phyloP scores from a whole-genome alignment of 805 yeast genomes.

The Tetrapisispora iriomotensis region DNA sequence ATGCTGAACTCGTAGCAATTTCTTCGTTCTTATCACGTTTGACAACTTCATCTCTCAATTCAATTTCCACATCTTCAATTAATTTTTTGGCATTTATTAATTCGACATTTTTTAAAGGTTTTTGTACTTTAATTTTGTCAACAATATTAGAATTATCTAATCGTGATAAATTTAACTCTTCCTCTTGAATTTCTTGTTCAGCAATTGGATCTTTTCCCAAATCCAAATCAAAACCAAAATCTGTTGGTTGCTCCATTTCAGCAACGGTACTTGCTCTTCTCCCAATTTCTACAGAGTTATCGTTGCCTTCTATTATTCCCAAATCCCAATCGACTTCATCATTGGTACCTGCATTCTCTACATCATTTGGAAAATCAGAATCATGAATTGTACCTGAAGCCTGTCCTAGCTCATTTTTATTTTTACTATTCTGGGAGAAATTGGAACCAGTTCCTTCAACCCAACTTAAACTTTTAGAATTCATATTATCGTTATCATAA shows the following conservation, averaged over 20 bases:
- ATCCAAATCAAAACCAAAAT: slow-evolving; percentile 46
- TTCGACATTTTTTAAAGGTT: slow-evolving; percentile 8
- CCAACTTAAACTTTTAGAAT: slow-evolving; percentile 8
- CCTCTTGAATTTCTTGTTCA: slow-evolving; percentile 16
- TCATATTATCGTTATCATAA: slow-evolving; percentile 4
- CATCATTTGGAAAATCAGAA: slow-evolving; percentile 22
- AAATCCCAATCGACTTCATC: slow-evolving; percentile 23
- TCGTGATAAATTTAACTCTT: background rate
- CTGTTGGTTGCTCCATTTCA: slow-evolving; percentile 26
- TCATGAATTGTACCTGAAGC: background rate
- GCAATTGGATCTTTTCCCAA: slow-evolving; percentile 30
- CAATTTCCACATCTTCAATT: slow-evolving; percentile 14
- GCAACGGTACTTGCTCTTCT: slow-evolving; percentile 36
- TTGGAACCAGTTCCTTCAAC: slow-evolving; percentile 20
- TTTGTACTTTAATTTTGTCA: background rate
- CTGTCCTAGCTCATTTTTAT: background rate
- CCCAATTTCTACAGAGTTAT: slow-evolving; percentile 59
- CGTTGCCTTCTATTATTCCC: slow-evolving; percentile 25
- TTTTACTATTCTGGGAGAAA: background rate
- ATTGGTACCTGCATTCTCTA: slow-evolving; percentile 21
- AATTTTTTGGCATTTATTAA: slow-evolving; percentile 10
- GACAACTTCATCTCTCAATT: slow-evolving; percentile 4
- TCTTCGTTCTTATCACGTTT: slow-evolving; percentile 8
- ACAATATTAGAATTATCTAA: background rate
- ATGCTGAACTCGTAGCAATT: slow-evolving; percentile 5